These are phyloP conservation scores for Fusarium buharicum DNA, from an alignment of 2,329 filamentous ascomycete species.

Conservation along the genomic window DNA sequence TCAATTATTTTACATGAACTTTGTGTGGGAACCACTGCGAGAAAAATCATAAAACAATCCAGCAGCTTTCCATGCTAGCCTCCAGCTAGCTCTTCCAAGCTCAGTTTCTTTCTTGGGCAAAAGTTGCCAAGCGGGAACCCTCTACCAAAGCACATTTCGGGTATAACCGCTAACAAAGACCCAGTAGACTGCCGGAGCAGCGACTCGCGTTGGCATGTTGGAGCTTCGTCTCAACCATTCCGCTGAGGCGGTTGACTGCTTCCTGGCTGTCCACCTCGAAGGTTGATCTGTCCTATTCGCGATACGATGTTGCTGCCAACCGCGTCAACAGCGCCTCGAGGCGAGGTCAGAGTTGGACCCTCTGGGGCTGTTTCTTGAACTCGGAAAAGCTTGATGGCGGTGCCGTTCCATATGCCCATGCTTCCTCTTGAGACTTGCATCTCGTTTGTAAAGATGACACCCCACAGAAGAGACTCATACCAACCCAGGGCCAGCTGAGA, in stretches of 20 bases:
- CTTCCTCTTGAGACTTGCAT: conserved; percentile 88
- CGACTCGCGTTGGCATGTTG: background rate
- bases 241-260: conserved; percentile 32
- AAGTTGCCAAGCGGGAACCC: conserved; percentile 3
- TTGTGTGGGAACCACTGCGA: conserved; percentile 3
- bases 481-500: conserved; percentile 88
- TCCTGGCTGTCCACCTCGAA: conserved; percentile 61
- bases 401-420: conserved; percentile 94
- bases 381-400: conserved; percentile 85
- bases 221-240: conserved; percentile 19
- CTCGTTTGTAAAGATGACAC: conserved; percentile 89
- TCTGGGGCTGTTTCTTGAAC: conserved; percentile 86
- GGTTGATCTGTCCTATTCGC: conserved; percentile 82
- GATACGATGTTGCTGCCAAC: conserved; percentile 91
- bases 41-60: conserved; percentile 25
- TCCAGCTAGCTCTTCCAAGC: background rate
- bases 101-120: conserved; percentile 12
- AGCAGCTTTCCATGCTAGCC: conserved; percentile 16
- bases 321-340: conserved; percentile 90
- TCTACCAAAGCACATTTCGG: conserved; percentile 3
- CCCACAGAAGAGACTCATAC: conserved; percentile 96
- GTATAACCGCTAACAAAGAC: background rate
- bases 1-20: conserved; percentile 12
- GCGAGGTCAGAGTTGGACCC: conserved; percentile 83
- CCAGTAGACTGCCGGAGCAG: no score